Base-by-base conservation (phyloP, 2,329 filamentous ascomycete species). In the Penicillium corylophilum region DNA sequence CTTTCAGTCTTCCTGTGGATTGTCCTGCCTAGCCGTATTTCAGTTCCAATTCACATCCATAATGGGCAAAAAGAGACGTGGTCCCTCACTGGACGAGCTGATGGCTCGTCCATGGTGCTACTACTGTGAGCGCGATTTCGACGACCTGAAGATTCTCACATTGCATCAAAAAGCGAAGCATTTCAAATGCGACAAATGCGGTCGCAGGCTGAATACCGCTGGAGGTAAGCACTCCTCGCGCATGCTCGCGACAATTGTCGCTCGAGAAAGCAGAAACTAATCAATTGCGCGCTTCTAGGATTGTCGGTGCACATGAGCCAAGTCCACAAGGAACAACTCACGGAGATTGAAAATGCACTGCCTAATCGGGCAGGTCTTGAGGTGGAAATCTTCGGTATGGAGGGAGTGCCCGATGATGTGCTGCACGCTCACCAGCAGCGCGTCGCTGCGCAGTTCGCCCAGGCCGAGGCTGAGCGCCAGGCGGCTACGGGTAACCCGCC, bases 131-230 rank as follows among this genome's bases (percentile, higher is more conserved):
- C 89, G 93, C 77, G 93, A 97, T 75, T 99, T 97, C 71, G 92
- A 97, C 72, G 94, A 99, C 72, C 74, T 96, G 42, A 96, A 96
- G 79, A 91, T 97, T 63, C 85, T 99, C 59, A 95, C 96, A 63
- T 92, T 89, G 51, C 94, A 99, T 73, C 94, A 97, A 69, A 97
- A 96, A 72, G 92, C 93, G n/a, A 97, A 97, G 75, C 94, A 99
- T 74, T 97, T 96, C 81, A 96, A 96, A 74, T 99, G 94, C 76
- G 90, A 96, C 64, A 80, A 87, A 76, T 99, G 94, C 71, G 86
- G 86, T 47, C 85, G 94, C 59, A 82, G 92, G 61, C 76, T 99
- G 50, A 96, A 96, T 70, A 99, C 94, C 1, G 92, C 92, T 38
- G 94, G 94, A 82, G 94, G 91, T 95, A 74, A 67, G 82, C 71